Evolutionary conservation across 2,329 filamentous ascomycete species (phyloP), one percentile per base, ranked within the genome.

Genomic region (Cercospora sp.): DNA sequence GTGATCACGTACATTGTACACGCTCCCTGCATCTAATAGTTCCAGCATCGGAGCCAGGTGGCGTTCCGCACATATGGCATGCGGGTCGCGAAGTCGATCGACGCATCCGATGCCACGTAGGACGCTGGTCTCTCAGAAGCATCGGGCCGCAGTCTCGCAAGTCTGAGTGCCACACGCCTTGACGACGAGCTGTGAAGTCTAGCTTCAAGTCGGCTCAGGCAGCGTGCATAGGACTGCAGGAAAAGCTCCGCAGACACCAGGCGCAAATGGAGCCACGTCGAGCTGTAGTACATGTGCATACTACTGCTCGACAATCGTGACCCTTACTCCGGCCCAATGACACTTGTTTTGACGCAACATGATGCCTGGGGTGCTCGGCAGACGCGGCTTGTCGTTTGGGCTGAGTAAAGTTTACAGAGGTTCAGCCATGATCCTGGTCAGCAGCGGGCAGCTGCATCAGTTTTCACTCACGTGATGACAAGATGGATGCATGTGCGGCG

Each of bases 361-460:
- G 53, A 28, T 57, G 59, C 26, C 32, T n/a, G 18, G 37, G 16
- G 16, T 63, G 12, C 26, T 55, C 61, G 61, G 45, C 61, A 63
- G 45, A 28, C 45, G 30, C 61, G 61, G 61, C 32, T n/a, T 64
- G 26, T 40, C 32, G 61, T 64, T 64, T 49, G 49, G 61, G 61
- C 43, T 32, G 37, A 34, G 21, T 49, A 61, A 6, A 12, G n/a
- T 28, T 32, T 40, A 7, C 30, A 37, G 24, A 21, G 40, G 21
- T 28, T 45, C 45, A 57, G 34, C 61, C 61, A 26, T 51, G 45
- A 64, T 30, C 49, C 61, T 10, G 34, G 61, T 30, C 55, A 24
- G 53, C 55, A 21, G 32, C 66, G 66, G 66, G 30, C 45, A 51
- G 61, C 61, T 63, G 66, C 66, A 68, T 60, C 53, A 61, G 21